Base-by-base conservation (phyloP, 768 basidiomycete genomes). In the Rhodosporidiobolus odoratus region DNA sequence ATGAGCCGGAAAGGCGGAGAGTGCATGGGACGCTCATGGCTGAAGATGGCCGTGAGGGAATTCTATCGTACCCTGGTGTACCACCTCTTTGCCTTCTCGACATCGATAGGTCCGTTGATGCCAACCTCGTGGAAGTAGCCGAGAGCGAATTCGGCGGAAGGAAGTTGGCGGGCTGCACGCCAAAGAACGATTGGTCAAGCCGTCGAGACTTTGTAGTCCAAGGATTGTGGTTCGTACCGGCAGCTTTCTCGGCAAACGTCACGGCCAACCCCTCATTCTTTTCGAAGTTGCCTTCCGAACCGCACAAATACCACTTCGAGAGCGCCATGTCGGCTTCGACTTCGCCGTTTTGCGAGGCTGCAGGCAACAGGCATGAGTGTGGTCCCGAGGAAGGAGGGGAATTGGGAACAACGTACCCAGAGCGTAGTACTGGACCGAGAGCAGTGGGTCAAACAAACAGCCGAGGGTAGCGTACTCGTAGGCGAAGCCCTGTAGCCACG, bases 291-390 rank as follows among this genome's bases (percentile, higher is more conserved):
- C 78, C 81, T 17, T 82, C 82, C 0, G 88, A 87, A 6, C 94
- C 94, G 77, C 92, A 94, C 58, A 98, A 81, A 82, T 96, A 97
- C 94, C 95, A 98, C 80, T 96, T 97, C 79, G 86, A 88, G 62
- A 97, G 84, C 4, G 92, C 94, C 92, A 97, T 94, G 78, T 98
- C 92, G 0, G 95, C 95, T 78, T 97, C 93, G 32, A 85, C 83
- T 79, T 96, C 91, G 41, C 91, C 90, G 68, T 89, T 86, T 79
- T 94, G 88, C 66, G 86, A 88, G 0, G 90, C 91, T 71, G 40
- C 7, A 25, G 4, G 47, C 34, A 13, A 6, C 25, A 37, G 16
- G 17, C 4, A 19, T n/a, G 8, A 0, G 6, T 1, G 30, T 17
- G 13, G 83, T 84, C 41, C 62, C 68, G 0, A 19, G 30, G 25